Evolutionary conservation across 768 basidiomycete genomes (phyloP).

Genomic region (Hemileccinum impolitum): DNA sequence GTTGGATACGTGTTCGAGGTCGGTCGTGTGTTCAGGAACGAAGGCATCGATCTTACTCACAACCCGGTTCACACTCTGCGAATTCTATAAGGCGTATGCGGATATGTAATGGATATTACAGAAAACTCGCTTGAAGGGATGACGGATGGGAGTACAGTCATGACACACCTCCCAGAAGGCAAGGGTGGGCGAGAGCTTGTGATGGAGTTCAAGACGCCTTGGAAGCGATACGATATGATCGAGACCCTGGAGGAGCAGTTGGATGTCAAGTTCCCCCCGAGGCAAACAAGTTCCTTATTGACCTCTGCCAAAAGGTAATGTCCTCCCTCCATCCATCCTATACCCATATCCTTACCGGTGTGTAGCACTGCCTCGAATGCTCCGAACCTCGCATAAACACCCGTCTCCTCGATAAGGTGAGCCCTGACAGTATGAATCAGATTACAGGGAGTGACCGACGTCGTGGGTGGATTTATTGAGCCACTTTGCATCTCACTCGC

Average conservation of each 20-base stretch:
- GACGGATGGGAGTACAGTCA: conserved; percentile 74
- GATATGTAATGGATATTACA: conserved; percentile 99
- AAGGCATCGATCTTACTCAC: conserved; percentile 97
- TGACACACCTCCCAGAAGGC: conserved; percentile 91
- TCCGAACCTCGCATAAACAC: conserved; percentile 94
- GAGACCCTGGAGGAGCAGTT: conserved; percentile 93
- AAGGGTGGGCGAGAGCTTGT: conserved; percentile 74
- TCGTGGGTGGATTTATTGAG: conserved; percentile 98
- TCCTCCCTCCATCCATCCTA: not conserved
- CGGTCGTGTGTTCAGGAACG: conserved; percentile 96
- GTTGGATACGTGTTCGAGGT: conserved; percentile 97
- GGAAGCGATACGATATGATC: conserved; percentile 99
- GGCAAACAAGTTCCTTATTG: conserved; percentile 84
- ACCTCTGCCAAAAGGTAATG: conserved; percentile 76
- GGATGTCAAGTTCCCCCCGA: conserved; percentile 87
- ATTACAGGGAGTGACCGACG: not conserved
- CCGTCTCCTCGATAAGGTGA: conserved; percentile 89
- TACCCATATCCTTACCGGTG: not conserved
- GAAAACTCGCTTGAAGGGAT: conserved; percentile 87
- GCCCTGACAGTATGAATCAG: not conserved
- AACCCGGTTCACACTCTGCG: conserved; percentile 99
- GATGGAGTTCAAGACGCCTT: conserved; percentile 88
- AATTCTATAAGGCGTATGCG: conserved; percentile 99
- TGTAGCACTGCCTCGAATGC: conserved; percentile 92
- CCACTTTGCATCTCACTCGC: conserved; percentile 93